Percentiles rank a stretch among this genome's conserved stretches.
These are phyloP conservation scores for Hamigera avellanea DNA, from an alignment of 495 filamentous ascomycete species.

Conservation along the genomic window DNA sequence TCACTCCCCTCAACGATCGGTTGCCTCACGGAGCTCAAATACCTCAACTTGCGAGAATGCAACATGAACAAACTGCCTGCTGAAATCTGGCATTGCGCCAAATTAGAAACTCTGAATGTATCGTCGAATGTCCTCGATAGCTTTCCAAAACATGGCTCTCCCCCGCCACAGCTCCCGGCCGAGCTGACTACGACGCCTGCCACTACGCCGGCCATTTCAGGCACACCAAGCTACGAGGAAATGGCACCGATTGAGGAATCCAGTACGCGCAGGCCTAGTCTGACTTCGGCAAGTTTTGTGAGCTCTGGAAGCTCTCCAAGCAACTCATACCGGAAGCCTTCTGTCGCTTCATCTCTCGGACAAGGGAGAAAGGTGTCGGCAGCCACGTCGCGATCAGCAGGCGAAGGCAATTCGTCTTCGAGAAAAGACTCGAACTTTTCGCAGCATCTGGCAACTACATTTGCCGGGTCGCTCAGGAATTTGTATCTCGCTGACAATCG, in stretches of 20 bases:
- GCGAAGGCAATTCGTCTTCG: constrained; percentile 47
- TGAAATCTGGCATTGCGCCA: constrained; percentile 86
- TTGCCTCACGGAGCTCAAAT: constrained; percentile 67
- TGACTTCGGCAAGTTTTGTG: constrained; percentile 63
- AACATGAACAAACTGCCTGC: constrained; percentile 78
- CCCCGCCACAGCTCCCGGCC: constrained; percentile 45
- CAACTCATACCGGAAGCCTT: constrained; percentile 58
- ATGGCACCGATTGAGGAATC: constrained; percentile 56
- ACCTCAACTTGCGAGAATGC: constrained; percentile 82
- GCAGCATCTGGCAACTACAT: constrained; percentile 62
- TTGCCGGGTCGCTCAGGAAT: constrained; percentile 71
- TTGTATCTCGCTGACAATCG: constrained; percentile 89
- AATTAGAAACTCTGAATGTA: constrained; percentile 83
- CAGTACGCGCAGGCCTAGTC: constrained; percentile 63
- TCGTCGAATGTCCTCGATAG: constrained; percentile 84
- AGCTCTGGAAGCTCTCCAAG: constrained; percentile 64
- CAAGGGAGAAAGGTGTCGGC: constrained; percentile 76
- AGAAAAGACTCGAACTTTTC: constrained; percentile 87
- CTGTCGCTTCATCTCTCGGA: constrained; percentile 66
- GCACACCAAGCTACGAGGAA: constrained; percentile 66
- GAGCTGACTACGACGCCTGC: constrained; percentile 38
- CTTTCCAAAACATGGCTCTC: constrained; percentile 74
- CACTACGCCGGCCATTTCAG: constrained; percentile 37
- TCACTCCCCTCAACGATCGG: constrained; percentile 79
- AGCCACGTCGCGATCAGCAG: constrained; percentile 53